A percentile compares a stretch with the other conserved stretches of the same genome.
These are phyloP conservation scores for Kodamaea kakaduensis DNA, from an alignment of 805 yeast species.

Conservation along the genomic window DNA sequence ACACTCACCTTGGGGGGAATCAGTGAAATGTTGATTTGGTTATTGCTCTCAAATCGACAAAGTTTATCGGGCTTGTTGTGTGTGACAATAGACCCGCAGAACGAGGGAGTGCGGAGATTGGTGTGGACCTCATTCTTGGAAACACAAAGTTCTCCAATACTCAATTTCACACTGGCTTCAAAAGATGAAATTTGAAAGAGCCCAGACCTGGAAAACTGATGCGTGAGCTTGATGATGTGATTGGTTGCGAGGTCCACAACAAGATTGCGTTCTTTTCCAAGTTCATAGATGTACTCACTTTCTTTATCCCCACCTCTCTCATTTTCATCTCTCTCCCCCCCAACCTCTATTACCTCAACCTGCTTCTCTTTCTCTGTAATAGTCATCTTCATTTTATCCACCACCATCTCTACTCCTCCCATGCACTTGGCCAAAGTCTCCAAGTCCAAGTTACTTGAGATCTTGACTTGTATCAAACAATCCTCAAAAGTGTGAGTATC, in stretches of 20 bases:
- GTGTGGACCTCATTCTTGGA: background rate
- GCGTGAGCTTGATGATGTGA: constrained; percentile 4
- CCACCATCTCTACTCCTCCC: background rate
- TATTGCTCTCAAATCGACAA: constrained; percentile 1
- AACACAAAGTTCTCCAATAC: constrained; percentile 1
- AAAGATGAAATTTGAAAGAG: constrained; percentile 1
- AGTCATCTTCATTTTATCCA: constrained; percentile 1
- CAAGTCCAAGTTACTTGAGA: constrained; percentile 1
- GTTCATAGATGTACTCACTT: too few species aligned
- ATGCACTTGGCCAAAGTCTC: background rate
- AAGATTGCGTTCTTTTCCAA: too few species aligned
- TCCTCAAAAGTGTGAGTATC: constrained; percentile 10
- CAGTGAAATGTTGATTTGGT: constrained; percentile 10
- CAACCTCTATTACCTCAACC: background rate
- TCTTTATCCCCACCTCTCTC: background rate
- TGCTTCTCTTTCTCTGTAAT: background rate
- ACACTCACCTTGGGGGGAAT: constrained; percentile 11
- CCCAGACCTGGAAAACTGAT: constrained; percentile 4
- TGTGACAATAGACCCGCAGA: constrained; percentile 2
- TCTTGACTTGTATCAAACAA: constrained; percentile 7
- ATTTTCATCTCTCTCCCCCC: background rate
- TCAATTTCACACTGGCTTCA: background rate
- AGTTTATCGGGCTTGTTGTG: constrained; percentile 5
- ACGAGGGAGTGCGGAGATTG: background rate
- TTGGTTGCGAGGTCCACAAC: too few species aligned